Evolutionary conservation across 1,284 basidiomycete genomes (phyloP), one percentile per base, ranked within the genome.

Genomic region (Hypsizygus ulmarius): DNA sequence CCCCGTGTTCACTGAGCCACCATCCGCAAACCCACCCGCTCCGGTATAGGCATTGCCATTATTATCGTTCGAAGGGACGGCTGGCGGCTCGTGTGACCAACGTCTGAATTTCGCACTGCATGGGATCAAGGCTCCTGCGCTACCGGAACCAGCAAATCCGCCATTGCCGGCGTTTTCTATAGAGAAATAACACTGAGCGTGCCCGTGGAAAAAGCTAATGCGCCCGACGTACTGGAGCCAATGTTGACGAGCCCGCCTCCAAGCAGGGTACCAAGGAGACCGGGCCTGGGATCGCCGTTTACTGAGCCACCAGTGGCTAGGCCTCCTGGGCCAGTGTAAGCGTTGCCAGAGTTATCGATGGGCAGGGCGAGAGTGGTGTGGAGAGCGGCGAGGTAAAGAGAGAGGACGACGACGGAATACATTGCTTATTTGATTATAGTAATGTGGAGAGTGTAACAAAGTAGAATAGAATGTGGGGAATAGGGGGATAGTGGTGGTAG

Each of bases 301-400:
- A 65, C 60, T 25, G 57, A 54, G n/a, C 70, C 69, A 40, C 69
- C 70, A 9, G 47, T 35, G n/a, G 65, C 57, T 25, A 59, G 49
- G 25, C 68, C 68, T 12, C 59, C 67, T 19, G 51, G 43, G 6
- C 67, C 67, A 35, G 57, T 51, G 53, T 66, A 57, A 52, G 53
- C 53, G 53, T 44, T 57, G 34, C 25, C 53, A 39, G 62, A 55
- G 19, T 58, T 61, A 46, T 60, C 56, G 41, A 65, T 50, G 27
- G 65, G 66, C 30, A 63, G 45, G 12, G 62, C 54, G 45, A 56
- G 40, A 42, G 53, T 47, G 30, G 51, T 47, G 49, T 59, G 46
- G 45, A 58, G 41, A 49, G 59, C 43, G 52, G 66, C 29, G 49
- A 66, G 30, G 47, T 57, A 36, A 53, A 67, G 49, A 30, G 59